Evolutionary conservation across 768 basidiomycete genomes (phyloP).

Genomic region (Suillus subluteus): DNA sequence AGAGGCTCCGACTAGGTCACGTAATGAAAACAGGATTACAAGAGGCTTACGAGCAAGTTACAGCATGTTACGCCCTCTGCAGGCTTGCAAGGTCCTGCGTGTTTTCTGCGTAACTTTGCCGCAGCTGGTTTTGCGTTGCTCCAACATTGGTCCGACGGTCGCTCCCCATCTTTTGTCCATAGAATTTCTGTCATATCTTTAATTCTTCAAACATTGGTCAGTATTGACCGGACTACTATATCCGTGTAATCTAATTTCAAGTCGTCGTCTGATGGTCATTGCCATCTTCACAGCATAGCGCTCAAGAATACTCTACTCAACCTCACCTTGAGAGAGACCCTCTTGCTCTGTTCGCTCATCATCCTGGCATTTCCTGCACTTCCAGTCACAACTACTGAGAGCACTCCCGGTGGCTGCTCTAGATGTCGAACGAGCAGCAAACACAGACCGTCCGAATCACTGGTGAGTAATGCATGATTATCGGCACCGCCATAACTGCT

Average conservation of each 20-base stretch:
- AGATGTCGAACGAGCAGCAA: slow-evolving; percentile 6
- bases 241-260: slow-evolving; percentile 4
- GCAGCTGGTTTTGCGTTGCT: slow-evolving; percentile 6
- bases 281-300: slow-evolving; percentile 12
- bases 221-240: slow-evolving; percentile 9
- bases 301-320: slow-evolving; percentile 1
- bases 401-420: not conserved
- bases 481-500: not conserved
- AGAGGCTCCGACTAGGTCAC: not conserved
- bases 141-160: not conserved
- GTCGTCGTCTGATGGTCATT: not conserved
- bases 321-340: not conserved
- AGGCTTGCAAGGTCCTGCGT: not conserved
- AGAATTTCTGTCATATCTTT: not conserved
- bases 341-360: not conserved
- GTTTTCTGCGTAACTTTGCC: not conserved
- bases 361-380: not conserved
- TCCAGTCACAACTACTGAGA: not conserved
- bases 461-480: not conserved
- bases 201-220: not conserved
- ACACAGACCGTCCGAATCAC: slow-evolving; percentile 3
- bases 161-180: not conserved
- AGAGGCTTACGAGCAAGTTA: not conserved
- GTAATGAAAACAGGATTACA: slow-evolving; percentile 3
- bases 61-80: not conserved